A percentile compares a stretch with the other conserved stretches of the same genome.
Conservation (phyloP, 2,329 filamentous ascomycete species). For the Dactylonectria macrodidyma region DNA sequence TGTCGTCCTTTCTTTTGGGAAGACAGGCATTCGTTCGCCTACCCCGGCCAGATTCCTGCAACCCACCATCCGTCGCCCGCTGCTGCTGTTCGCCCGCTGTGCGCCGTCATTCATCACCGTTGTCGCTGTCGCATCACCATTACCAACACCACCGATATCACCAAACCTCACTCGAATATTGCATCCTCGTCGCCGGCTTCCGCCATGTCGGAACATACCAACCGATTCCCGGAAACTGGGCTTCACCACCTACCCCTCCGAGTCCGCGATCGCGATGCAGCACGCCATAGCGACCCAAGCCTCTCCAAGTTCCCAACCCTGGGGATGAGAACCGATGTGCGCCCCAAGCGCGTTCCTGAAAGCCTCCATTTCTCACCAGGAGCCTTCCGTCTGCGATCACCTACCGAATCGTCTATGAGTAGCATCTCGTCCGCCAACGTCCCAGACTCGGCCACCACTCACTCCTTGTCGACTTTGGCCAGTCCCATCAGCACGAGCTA, state of each 20-base stretch:
- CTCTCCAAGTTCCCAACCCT: constrained; percentile 40
- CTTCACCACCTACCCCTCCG: constrained; percentile 48
- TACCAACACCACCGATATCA: constrained; percentile 16
- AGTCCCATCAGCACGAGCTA: constrained; percentile 56
- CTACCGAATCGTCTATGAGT: constrained; percentile 56
- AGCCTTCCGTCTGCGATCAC: constrained; percentile 52
- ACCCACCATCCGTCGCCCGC: not conserved
- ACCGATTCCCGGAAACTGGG: constrained; percentile 39
- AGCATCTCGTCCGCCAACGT: constrained; percentile 56
- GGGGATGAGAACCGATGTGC: constrained; percentile 18
- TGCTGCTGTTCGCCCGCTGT: not conserved
- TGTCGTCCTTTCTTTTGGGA: constrained; percentile 1
- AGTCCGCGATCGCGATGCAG: constrained; percentile 37
- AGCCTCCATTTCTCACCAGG: constrained; percentile 49
- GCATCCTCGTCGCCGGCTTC: not conserved
- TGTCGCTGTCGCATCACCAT: not conserved
- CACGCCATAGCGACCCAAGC: not conserved
- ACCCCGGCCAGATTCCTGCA: too few relatives aligned
- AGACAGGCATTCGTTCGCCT: not conserved
- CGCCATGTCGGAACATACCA: constrained; percentile 42
- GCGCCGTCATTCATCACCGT: not conserved
- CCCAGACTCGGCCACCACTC: constrained; percentile 57
- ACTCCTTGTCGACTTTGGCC: constrained; percentile 53
- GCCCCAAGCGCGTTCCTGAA: constrained; percentile 49
- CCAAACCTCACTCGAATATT: too few relatives aligned